Evolutionary conservation across 768 basidiomycete genomes (phyloP).

Genomic region (Mycena sanguinolenta): DNA sequence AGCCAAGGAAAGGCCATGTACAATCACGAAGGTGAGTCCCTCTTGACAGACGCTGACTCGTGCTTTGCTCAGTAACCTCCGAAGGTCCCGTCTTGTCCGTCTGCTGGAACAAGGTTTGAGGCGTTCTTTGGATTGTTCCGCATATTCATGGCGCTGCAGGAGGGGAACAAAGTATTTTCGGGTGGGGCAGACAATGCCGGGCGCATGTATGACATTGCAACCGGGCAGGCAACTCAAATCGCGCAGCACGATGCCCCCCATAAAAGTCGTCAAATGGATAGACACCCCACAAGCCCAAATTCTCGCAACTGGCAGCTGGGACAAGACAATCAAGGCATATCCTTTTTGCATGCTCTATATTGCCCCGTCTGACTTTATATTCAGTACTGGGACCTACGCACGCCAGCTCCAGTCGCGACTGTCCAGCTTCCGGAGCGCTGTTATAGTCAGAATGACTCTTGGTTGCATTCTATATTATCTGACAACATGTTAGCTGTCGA

Average conservation of each 20-base stretch:
- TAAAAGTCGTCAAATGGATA: constrained; percentile 86
- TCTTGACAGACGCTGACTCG: too few relatives aligned
- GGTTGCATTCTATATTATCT: not conserved
- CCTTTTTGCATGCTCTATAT: constrained; percentile 32
- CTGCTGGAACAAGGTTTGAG: constrained; percentile 89
- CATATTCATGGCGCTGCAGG: constrained; percentile 58
- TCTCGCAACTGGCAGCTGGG: constrained; percentile 96
- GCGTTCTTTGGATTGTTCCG: constrained; percentile 2
- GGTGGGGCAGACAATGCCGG: constrained; percentile 96
- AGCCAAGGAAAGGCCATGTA: constrained; percentile 94
- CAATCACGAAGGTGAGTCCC: constrained; percentile 74
- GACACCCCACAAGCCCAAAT: constrained; percentile 82
- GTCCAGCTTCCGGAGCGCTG: constrained; percentile 92
- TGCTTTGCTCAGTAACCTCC: too few relatives aligned
- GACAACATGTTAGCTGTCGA: constrained; percentile 61
- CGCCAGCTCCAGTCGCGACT: constrained; percentile 79
- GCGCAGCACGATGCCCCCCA: constrained; percentile 92
- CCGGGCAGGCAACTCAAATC: constrained; percentile 85
- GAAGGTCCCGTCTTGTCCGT: constrained; percentile 80
- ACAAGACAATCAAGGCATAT: constrained; percentile 92
- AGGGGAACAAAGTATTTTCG: constrained; percentile 91
- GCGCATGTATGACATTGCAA: constrained; percentile 92
- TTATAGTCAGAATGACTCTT: constrained; percentile 61
- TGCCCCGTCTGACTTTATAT: constrained; percentile 13
- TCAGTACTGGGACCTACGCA: constrained; percentile 94